phyloP scores from a whole-genome alignment of 139 green algal species.

The Chlorella ohadii region DNA sequence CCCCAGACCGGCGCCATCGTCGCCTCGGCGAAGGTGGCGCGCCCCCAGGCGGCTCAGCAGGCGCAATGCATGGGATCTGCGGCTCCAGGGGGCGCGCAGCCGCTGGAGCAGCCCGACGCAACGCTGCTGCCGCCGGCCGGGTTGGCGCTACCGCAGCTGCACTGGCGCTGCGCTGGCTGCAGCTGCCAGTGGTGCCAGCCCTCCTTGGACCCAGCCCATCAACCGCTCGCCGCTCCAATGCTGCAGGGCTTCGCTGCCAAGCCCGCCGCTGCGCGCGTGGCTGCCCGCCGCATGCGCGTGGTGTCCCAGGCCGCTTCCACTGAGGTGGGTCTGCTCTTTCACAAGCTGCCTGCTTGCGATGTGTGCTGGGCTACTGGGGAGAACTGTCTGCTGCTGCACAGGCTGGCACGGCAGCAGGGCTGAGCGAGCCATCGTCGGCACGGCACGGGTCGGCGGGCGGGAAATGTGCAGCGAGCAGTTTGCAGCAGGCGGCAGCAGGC shows the following conservation, averaged over 20 bases:
- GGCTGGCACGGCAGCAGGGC: too few species aligned
- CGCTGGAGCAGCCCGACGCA: too few species aligned
- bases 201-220: neutral
- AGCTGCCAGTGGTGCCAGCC: neutral
- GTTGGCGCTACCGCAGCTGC: neutral
- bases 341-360: too few species aligned
- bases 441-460: too few species aligned
- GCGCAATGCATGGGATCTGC: neutral
- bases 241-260: slow-evolving; percentile 38
- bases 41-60: neutral
- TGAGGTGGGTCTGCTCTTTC: slow-evolving; percentile 32
- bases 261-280: slow-evolving; percentile 8
- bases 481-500: too few species aligned
- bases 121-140: neutral
- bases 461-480: too few species aligned
- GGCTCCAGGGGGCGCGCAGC: neutral
- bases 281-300: neutral
- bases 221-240: neutral
- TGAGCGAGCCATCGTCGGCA: too few species aligned
- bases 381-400: neutral
- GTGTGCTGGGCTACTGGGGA: too few species aligned
- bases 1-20: too few species aligned
- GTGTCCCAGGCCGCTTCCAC: slow-evolving; percentile 40
- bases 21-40: neutral
- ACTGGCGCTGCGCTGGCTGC: neutral